Conservation (phyloP, 148 eudicot species). For the Silene latifolia region DNA sequence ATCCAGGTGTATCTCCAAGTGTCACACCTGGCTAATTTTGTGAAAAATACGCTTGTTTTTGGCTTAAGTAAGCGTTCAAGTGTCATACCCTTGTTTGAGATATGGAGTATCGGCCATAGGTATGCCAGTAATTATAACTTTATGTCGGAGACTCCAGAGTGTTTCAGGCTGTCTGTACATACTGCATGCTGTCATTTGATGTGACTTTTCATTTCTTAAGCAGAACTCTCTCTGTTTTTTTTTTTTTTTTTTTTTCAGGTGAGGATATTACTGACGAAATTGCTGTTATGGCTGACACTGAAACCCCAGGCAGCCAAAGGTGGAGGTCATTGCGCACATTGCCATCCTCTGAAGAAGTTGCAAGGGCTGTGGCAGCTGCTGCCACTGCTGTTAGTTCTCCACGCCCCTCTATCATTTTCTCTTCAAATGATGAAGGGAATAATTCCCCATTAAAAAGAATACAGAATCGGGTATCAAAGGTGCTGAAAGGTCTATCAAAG, state of each 20-base stretch:
- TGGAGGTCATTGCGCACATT: slow-evolving; percentile 69
- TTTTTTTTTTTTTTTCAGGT: slow-evolving; percentile 24
- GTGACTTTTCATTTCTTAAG: slow-evolving; percentile 7
- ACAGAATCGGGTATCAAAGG: slow-evolving; percentile 63
- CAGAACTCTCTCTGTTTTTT: neutral
- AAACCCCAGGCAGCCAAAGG: slow-evolving; percentile 63
- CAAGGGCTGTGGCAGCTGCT: slow-evolving; percentile 77
- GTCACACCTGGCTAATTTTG: neutral
- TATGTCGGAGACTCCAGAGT: no score
- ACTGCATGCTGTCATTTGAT: neutral
- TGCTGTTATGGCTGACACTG: slow-evolving; percentile 52
- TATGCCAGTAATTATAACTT: no score
- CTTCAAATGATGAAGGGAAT: slow-evolving; percentile 61
- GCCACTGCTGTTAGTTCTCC: slow-evolving; percentile 67
- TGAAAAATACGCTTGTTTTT: neutral
- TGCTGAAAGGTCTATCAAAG: slow-evolving; percentile 73
- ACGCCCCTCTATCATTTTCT: slow-evolving; percentile 75
- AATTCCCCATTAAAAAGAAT: slow-evolving; percentile 65
- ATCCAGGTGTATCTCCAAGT: no score
- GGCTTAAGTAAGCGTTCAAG: neutral
- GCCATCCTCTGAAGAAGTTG: slow-evolving; percentile 85
- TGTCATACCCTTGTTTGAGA: no score
- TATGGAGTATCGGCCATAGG: neutral
- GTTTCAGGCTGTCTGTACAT: no score
- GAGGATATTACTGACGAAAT: slow-evolving; percentile 26